Conservation (phyloP, 1,284 basidiomycete species). For the Cerrena zonata region DNA sequence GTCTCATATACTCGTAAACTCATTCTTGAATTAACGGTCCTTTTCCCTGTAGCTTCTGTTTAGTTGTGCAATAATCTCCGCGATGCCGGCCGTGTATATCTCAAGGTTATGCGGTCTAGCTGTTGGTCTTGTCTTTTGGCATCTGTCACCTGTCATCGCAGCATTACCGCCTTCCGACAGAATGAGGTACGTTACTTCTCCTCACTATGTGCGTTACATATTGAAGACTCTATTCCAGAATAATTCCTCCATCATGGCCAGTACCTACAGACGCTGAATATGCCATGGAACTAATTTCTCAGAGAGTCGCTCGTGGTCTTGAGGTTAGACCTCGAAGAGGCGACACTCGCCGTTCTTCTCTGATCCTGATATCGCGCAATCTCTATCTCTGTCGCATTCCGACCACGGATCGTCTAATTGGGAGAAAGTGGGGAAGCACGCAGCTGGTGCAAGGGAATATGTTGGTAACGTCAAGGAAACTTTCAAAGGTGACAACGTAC, state of each 20-base stretch:
- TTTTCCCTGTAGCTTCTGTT: no score
- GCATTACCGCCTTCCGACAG: constrained; percentile 44
- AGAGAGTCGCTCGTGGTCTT: constrained; percentile 51
- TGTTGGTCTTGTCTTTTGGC: constrained; percentile 57
- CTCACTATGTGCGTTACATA: background rate
- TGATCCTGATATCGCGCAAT: background rate
- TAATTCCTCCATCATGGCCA: constrained; percentile 44
- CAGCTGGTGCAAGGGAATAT: constrained; percentile 40
- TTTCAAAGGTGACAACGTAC: constrained; percentile 33
- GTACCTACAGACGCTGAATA: constrained; percentile 62
- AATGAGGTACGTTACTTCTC: constrained; percentile 34
- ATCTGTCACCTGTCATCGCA: constrained; percentile 50
- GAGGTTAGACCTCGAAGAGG: constrained; percentile 19
- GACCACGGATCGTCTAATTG: constrained; percentile 33
- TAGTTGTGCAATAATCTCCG: constrained; percentile 36
- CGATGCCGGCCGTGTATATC: constrained; percentile 47
- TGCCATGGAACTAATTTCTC: constrained; percentile 62
- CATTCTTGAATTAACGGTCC: constrained; percentile 2
- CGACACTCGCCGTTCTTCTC: background rate
- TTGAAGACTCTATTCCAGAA: constrained; percentile 9
- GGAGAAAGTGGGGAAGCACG: constrained; percentile 50
- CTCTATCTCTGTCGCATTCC: no score
- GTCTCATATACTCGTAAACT: constrained; percentile 1
- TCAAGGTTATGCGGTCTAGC: constrained; percentile 42
- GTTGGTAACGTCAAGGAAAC: constrained; percentile 38